Evolutionary conservation across 208 protist genomes (phyloP).

Genomic region (Leishmania mexicana): DNA sequence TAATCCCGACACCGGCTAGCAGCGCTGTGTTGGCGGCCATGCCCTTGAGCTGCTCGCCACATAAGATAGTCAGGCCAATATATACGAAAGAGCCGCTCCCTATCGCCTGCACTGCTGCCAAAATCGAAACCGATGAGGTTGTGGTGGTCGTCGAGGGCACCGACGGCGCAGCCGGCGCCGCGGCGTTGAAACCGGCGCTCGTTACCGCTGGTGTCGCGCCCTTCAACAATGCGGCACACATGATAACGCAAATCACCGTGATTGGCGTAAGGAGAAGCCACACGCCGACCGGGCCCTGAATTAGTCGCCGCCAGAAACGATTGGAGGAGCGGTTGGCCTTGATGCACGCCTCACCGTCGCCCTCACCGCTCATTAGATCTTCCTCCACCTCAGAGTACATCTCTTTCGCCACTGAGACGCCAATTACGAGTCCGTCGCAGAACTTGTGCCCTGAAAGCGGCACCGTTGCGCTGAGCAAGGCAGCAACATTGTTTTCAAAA

Average conservation of each 20-base stretch:
- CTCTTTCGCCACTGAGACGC: slow-evolving; percentile 68
- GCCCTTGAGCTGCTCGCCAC: slow-evolving; percentile 57
- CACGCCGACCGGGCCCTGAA: slow-evolving; percentile 25
- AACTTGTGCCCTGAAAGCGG: slow-evolving; percentile 68
- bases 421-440: slow-evolving; percentile 79
- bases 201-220: neutral
- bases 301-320: slow-evolving; percentile 29
- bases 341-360: neutral
- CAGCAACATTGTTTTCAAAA: slow-evolving; percentile 31
- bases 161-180: no score
- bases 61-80: slow-evolving; percentile 47
- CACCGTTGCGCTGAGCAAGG: slow-evolving; percentile 43
- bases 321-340: neutral
- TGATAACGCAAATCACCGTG: slow-evolving; percentile 32
- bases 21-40: slow-evolving; percentile 28
- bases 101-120: slow-evolving; percentile 44
- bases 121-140: slow-evolving; percentile 9
- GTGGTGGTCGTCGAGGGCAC: neutral
- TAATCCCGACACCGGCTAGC: slow-evolving; percentile 42
- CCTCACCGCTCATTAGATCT: neutral
- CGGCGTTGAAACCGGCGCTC: neutral
- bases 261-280: slow-evolving; percentile 60
- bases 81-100: slow-evolving; percentile 80
- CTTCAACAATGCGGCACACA: neutral
- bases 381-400: neutral